Evolutionary conservation across 495 filamentous ascomycete genomes (phyloP).

Genomic region (Daldinia childiae): DNA sequence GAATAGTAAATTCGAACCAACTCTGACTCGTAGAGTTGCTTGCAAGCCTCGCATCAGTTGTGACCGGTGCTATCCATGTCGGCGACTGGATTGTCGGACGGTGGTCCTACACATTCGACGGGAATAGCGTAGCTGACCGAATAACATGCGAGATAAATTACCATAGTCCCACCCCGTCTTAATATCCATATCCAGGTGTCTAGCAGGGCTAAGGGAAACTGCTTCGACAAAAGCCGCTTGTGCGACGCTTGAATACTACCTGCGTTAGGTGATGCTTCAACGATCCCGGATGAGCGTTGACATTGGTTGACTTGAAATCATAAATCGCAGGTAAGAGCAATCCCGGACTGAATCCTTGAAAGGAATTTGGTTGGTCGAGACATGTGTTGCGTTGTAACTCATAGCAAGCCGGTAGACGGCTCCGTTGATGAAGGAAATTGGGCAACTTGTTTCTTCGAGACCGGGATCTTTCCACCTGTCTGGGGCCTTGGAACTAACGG

Average conservation of each 20-base stretch:
- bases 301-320: slow-evolving; percentile 32
- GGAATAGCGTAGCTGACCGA: slow-evolving; percentile 41
- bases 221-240: slow-evolving; percentile 24
- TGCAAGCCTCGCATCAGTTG: slow-evolving; percentile 26
- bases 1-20: slow-evolving; percentile 30
- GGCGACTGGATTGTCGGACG: slow-evolving; percentile 28
- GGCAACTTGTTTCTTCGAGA: slow-evolving; percentile 30
- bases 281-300: slow-evolving; percentile 26
- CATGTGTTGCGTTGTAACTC: slow-evolving; percentile 36
- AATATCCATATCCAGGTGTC: slow-evolving; percentile 8
- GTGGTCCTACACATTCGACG: slow-evolving; percentile 21
- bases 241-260: slow-evolving; percentile 21
- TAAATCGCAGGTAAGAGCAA: slow-evolving; percentile 37
- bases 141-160: slow-evolving; percentile 33
- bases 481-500: slow-evolving; percentile 38
- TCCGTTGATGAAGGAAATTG: slow-evolving; percentile 40
- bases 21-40: slow-evolving; percentile 44
- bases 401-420: slow-evolving; percentile 35
- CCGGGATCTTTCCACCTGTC: slow-evolving; percentile 37
- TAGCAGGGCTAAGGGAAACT: slow-evolving; percentile 16
- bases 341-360: slow-evolving; percentile 35
- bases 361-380: slow-evolving; percentile 37
- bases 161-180: slow-evolving; percentile 28
- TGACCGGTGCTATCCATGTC: slow-evolving; percentile 38
- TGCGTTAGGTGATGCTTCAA: slow-evolving; percentile 31